These are phyloP conservation scores for Acarospora socialis DNA, from an alignment of 2,329 filamentous ascomycete species.

Conservation along the genomic window DNA sequence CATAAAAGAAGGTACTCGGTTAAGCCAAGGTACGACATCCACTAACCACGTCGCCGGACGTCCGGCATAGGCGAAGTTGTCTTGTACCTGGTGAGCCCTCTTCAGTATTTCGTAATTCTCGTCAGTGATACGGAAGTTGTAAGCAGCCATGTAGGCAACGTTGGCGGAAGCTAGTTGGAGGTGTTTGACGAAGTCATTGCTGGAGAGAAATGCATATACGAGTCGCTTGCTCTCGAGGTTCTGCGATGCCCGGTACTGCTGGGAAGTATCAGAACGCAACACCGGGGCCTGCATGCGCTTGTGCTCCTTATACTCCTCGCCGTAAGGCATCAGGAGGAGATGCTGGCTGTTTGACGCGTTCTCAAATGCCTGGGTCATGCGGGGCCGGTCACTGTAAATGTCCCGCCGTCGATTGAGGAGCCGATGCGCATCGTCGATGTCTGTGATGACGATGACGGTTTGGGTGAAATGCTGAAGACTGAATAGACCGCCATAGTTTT, in stretches of 20 bases:
- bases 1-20: no score
- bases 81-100: slow-evolving; percentile 18
- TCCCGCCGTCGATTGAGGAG: slow-evolving; percentile 40
- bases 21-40: no score
- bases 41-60: no score
- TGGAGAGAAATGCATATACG: slow-evolving; percentile 27
- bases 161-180: slow-evolving; percentile 28
- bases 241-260: slow-evolving; percentile 28
- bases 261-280: slow-evolving; percentile 18
- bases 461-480: slow-evolving; percentile 20
- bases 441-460: slow-evolving; percentile 29
- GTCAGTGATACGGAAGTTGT: no score
- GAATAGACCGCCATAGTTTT: slow-evolving; percentile 24
- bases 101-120: slow-evolving; percentile 19
- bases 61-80: no score
- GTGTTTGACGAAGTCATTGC: slow-evolving; percentile 27
- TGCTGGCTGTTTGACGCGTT: slow-evolving; percentile 29
- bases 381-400: slow-evolving; percentile 38
- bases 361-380: slow-evolving; percentile 36
- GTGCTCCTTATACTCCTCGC: slow-evolving; percentile 25
- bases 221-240: slow-evolving; percentile 34
- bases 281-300: slow-evolving; percentile 26
- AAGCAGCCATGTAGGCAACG: slow-evolving; percentile 22
- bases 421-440: slow-evolving; percentile 37
- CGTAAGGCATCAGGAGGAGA: slow-evolving; percentile 30